Conservation (phyloP, 2,329 filamentous ascomycete species). For the Venturia nashicola region DNA sequence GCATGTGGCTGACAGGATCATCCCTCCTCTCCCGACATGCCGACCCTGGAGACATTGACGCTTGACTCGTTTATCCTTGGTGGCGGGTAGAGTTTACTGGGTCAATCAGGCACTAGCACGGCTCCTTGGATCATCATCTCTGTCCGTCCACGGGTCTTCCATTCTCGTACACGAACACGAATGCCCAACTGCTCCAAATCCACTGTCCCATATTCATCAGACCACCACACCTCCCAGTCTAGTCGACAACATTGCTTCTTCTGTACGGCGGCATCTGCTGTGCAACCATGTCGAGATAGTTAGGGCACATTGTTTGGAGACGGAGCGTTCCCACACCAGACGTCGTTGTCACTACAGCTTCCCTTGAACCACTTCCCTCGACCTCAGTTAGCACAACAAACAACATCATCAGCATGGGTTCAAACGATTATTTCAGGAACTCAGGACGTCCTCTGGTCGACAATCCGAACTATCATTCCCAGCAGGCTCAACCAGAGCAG, state of each 20-base stretch:
- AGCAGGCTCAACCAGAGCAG: constrained; percentile 20
- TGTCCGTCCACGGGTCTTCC: neutral
- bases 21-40: too few relatives aligned
- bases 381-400: neutral
- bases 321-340: neutral
- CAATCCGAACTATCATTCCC: constrained; percentile 43
- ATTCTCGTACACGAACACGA: neutral
- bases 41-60: neutral
- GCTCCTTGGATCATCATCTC: neutral
- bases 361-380: neutral
- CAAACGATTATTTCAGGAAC: constrained; percentile 26
- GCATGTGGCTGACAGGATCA: neutral
- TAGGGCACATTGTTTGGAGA: neutral
- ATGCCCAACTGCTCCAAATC: neutral
- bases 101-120: neutral
- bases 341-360: too few relatives aligned
- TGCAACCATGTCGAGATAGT: neutral
- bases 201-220: neutral
- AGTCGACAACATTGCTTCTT: neutral
- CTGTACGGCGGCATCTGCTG: neutral
- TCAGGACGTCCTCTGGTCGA: constrained; percentile 32
- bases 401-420: constrained; percentile 22
- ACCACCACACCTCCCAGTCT: neutral
- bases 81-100: neutral
- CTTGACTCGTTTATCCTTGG: constrained; percentile 1